Conservation (phyloP, 768 basidiomycete species). For the Boletus vinaceobasis region DNA sequence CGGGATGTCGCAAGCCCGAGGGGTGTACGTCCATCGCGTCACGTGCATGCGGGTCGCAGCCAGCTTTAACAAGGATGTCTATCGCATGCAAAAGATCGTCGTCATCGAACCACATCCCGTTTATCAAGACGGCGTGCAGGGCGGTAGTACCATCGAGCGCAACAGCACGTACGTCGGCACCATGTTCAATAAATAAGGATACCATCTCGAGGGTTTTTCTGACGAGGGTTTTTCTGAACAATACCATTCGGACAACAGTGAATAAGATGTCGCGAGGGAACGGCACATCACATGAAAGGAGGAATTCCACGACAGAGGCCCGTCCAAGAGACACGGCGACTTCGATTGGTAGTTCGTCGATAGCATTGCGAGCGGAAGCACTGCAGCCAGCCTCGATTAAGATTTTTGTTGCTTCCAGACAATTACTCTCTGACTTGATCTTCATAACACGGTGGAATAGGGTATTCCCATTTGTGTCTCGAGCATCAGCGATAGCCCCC, state of each 20-base stretch:
- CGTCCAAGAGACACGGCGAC: background rate
- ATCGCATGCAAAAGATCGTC: too few relatives aligned
- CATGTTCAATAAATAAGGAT: background rate
- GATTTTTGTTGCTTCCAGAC: background rate
- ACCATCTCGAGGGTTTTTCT: background rate
- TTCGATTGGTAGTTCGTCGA: background rate
- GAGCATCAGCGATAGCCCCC: background rate
- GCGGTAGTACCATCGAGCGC: background rate
- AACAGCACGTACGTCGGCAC: background rate
- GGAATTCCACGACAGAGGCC: background rate
- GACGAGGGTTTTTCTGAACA: fast-evolving
- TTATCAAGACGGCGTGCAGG: background rate
- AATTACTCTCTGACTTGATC: fast-evolving
- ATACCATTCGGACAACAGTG: fast-evolving
- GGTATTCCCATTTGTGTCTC: background rate
- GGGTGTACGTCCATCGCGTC: background rate
- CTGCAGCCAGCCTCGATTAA: background rate
- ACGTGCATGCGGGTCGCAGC: background rate
- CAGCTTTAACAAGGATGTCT: background rate
- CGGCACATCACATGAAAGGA: background rate
- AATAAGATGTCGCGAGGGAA: background rate
- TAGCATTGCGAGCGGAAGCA: background rate
- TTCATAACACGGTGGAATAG: background rate
- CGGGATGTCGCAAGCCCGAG: background rate
- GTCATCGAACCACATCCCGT: too few relatives aligned